Evolutionary conservation across 768 basidiomycete species (phyloP), one percentile per base, ranked within the genome.

Genomic region (Boletus sp.): DNA sequence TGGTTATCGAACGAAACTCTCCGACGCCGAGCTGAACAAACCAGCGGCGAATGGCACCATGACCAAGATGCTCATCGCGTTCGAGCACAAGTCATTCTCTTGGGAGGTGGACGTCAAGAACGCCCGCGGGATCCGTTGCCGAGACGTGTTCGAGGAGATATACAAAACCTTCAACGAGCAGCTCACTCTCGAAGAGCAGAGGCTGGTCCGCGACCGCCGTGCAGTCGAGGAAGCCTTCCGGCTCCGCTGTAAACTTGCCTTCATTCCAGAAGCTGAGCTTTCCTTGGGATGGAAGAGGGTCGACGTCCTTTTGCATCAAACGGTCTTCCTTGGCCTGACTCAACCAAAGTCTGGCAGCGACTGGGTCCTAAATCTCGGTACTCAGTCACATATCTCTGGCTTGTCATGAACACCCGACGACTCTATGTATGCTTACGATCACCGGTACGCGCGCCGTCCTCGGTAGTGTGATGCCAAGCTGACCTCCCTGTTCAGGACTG

Each of bases 121-220:
- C 37, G 49, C 71, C 20, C 67, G 67, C 41, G 79, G 80, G 12
- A 73, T 87, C 54, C 71, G 78, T 14, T 80, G 83, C 62, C 75
- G 80, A 24, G 85, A 88, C 50, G 77, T 89, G 35, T 84, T 86
- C 64, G 68, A 78, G 52, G 80, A 78, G 10, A 84, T 89, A 29
- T 78, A 82, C 63, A 75, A 80, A 42, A 70, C 76, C 6, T 83
- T 79, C 57, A 68, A 77, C 47, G 67, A 72, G 37, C 75, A 73
- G 8, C 70, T 87, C 65, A 78, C 79, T 1, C 61, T 64, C 24
- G 72, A 76, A 35, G 84, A 87, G 33, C 74, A 72, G 54, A 62
- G 75, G 55, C 71, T 72, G 24, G 62, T 71, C 55, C 56, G 54
- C 42, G 52, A 64, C 41, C 65, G 65, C 32, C 62, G 63, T 7